Base-by-base conservation (phyloP, 164 flowering plant genomes). In the Dillenia turbinata region DNA sequence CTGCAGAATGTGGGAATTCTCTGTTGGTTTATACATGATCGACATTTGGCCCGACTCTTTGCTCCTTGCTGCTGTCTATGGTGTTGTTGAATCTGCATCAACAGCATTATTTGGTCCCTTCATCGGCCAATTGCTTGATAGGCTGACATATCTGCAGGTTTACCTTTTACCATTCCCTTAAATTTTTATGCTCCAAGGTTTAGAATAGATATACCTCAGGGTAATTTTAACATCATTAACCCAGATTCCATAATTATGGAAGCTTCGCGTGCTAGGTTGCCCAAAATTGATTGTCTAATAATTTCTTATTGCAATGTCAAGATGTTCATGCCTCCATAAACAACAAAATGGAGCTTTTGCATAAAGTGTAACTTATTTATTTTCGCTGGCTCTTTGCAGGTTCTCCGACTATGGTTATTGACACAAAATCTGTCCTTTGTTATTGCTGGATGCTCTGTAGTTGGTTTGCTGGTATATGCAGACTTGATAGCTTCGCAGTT, bases 1-100 rank as follows among this genome's bases (percentile, higher is more conserved):
- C 48, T 78, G 71, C 86, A 89, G 98, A 70, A 89, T 89, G 94
- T 92, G 98, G 96, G 96, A 92, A 73, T 92, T 92, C 77, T 85
- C 98, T 47, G 96, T 92, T 64, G 96, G 82, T 48, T 65, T 90
- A 51, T 92, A 89, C 74, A 88, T 92, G 96, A 87, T 90, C 76
- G 75, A 62, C 60, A 26, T 92, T 55, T 88, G 93, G 93, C 96
- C 96, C 1, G 73, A 84, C 53, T 90, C 98, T 11, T 75, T 92
- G 63, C 81, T 90, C 59, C 74, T 89, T 57, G 75, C 92, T 10
- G 96, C 98, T 53, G 51, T 84, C 10, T 92, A 90, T 77, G 96
- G 96, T 53, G 88, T 74, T 16, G 77, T 83, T 10, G 98, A 90
- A 73, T 73, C 89, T 60, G 83, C 85, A n/a, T 90, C 96, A 1